Base-by-base conservation (phyloP, 73 alveolate genomes). In the Stentor roeselii region DNA sequence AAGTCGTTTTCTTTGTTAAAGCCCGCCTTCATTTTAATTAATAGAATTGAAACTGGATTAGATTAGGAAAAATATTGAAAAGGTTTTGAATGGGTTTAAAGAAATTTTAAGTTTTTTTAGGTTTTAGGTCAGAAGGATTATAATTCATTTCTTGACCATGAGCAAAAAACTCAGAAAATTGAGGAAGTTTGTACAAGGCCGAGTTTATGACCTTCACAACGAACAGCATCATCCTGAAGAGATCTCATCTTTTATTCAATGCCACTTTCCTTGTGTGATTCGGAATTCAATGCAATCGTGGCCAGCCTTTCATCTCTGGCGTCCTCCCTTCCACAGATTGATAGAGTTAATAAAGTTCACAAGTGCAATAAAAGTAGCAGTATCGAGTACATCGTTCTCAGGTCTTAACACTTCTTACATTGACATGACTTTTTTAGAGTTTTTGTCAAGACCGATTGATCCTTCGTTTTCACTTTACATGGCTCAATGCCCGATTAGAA, bases 1-100 rank as follows among this genome's bases (percentile, higher is more conserved):
- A 50, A 50, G 21, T 11, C 6, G 21, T 50, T 50, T 21, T 50
- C 67, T 50, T 50, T 50, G 21, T 50, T 50, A 50, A 50, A 50
- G 67, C 67, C 67, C 67, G 67, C 67, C 67, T 50, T 50, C 67
- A 50, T 50, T 50, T 50, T n/a, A n/a, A n/a, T n/a, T n/a, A n/a
- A n/a, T n/a, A n/a, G n/a, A n/a, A n/a, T n/a, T n/a, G n/a, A n/a
- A n/a, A n/a, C n/a, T n/a, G n/a, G n/a, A n/a, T n/a, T n/a, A n/a
- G n/a, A n/a, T n/a, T n/a, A n/a, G n/a, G n/a, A n/a, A n/a, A n/a
- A n/a, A n/a, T n/a, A n/a, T n/a, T n/a, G n/a, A n/a, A n/a, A n/a
- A n/a, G n/a, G n/a, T n/a, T n/a, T n/a, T n/a, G n/a, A n/a, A n/a
- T n/a, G n/a, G n/a, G n/a, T n/a, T n/a, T n/a, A n/a, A n/a, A n/a